phyloP scores from a whole-genome alignment of 1,284 basidiomycete species.

The Apiotrichum siamense region DNA sequence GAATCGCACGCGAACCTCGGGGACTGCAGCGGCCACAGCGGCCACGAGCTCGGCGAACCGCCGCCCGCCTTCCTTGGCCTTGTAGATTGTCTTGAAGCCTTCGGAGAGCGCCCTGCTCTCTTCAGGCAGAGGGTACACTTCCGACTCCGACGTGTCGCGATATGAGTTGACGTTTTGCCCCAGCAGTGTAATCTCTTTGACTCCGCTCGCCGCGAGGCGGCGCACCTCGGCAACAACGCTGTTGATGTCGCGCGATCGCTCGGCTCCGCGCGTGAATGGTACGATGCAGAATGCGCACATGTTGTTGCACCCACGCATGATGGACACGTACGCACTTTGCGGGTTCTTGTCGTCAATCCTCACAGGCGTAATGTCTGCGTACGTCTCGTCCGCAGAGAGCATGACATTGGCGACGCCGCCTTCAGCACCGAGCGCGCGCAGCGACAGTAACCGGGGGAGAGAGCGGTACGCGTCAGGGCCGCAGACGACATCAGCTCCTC shows the following conservation, averaged over 20 bases:
- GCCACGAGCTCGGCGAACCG: conserved; percentile 3
- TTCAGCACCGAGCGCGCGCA: conserved; percentile 1
- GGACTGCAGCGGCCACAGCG: conserved; percentile 1
- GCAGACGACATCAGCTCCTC: conserved; percentile 1
- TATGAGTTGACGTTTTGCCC: conserved; percentile 6
- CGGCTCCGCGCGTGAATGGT: conserved; percentile 1
- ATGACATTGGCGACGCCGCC: conserved; percentile 6
- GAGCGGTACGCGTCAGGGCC: conserved; percentile 6
- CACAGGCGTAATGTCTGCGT: conserved; percentile 5
- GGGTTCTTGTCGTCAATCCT: conserved; percentile 6
- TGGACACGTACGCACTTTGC: conserved; percentile 2
- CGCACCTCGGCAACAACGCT: conserved; percentile 3
- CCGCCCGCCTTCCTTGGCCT: conserved; percentile 1
- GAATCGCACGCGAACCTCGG: conserved; percentile 2
- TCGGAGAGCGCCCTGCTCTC: not conserved
- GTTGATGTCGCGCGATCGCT: conserved; percentile 3
- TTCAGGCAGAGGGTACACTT: not conserved
- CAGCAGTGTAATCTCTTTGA: conserved; percentile 3
- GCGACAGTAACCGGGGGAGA: not conserved
- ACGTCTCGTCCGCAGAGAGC: conserved; percentile 4
- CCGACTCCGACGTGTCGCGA: conserved; percentile 2
- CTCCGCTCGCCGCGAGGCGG: not conserved
- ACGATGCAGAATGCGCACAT: conserved; percentile 7
- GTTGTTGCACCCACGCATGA: conserved; percentile 7
- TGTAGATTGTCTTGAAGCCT: conserved; percentile 1